Evolutionary conservation across 2,329 filamentous ascomycete genomes (phyloP).

Genomic region (Exophiala sp.): DNA sequence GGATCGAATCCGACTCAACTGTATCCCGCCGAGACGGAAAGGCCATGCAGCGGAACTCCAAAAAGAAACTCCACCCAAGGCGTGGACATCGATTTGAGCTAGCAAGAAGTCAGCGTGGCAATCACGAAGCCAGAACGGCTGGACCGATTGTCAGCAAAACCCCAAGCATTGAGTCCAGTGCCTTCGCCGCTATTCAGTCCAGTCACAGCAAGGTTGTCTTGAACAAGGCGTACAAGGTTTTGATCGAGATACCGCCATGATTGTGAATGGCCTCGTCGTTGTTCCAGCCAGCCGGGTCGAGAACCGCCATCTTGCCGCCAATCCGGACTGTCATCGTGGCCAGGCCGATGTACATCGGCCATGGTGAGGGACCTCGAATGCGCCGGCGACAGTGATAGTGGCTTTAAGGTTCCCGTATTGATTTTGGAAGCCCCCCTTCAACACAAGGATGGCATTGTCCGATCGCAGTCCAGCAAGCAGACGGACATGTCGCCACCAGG

Average conservation of each 20-base stretch:
- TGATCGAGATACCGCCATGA: slow-evolving; percentile 9
- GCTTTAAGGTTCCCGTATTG: neutral
- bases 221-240: slow-evolving; percentile 33
- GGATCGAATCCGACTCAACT: slow-evolving; percentile 20
- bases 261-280: neutral
- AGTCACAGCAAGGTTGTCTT: slow-evolving; percentile 49
- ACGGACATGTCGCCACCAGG: no score
- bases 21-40: slow-evolving; percentile 22
- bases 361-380: neutral
- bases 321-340: neutral
- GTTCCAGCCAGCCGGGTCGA: neutral
- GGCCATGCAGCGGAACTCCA: slow-evolving; percentile 11
- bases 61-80: neutral
- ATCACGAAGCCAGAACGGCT: slow-evolving; percentile 37
- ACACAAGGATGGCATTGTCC: neutral
- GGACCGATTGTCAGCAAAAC: slow-evolving; percentile 47
- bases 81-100: no score
- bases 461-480: neutral
- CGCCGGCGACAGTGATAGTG: neutral
- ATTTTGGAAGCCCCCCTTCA: neutral
- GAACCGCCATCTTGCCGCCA: neutral
- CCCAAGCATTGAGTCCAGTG: slow-evolving; percentile 53
- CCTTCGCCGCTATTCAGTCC: slow-evolving; percentile 55
- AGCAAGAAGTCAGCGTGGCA: slow-evolving; percentile 17
- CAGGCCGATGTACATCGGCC: no score